A percentile compares a stretch with the other conserved stretches of the same genome.
These are phyloP conservation scores for Exophiala lecanii-corni DNA, from an alignment of 2,329 filamentous ascomycete species.

Conservation along the genomic window DNA sequence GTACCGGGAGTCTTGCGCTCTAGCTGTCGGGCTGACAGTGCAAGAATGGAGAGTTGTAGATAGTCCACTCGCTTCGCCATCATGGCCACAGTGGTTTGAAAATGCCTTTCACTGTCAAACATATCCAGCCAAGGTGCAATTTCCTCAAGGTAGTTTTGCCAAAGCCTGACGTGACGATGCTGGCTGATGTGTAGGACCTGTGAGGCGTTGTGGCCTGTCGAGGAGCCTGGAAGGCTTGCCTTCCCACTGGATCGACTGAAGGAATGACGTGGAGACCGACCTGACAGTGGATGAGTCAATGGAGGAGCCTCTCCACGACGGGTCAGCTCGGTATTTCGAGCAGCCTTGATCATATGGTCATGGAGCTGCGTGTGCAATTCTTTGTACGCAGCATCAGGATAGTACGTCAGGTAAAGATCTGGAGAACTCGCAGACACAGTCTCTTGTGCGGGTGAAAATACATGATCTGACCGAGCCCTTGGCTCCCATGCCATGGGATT, in stretches of 20 bases:
- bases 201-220: not conserved
- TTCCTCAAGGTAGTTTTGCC: conserved; percentile 6
- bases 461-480: no score
- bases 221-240: not conserved
- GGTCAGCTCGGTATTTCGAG: not conserved
- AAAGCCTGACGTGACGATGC: conserved; percentile 2
- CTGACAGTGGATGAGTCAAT: not conserved
- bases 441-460: no score
- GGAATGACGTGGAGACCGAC: no score
- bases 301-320: no score
- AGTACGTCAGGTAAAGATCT: not conserved
- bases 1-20: conserved; percentile 46
- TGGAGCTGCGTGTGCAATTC: conserved; percentile 2
- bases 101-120: not conserved
- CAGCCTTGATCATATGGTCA: conserved; percentile 3
- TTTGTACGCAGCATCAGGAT: conserved; percentile 1
- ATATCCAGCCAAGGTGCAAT: conserved; percentile 7
- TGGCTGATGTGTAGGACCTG: not conserved
- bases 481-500: not conserved
- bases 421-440: conserved; percentile 1
- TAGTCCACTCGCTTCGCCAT: conserved; percentile 26
- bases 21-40: conserved; percentile 51
- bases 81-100: not conserved
- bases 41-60: conserved; percentile 49
- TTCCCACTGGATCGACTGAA: not conserved